Evolutionary conservation across 768 basidiomycete species (phyloP).

Genomic region (Boletus vermiculosoides): DNA sequence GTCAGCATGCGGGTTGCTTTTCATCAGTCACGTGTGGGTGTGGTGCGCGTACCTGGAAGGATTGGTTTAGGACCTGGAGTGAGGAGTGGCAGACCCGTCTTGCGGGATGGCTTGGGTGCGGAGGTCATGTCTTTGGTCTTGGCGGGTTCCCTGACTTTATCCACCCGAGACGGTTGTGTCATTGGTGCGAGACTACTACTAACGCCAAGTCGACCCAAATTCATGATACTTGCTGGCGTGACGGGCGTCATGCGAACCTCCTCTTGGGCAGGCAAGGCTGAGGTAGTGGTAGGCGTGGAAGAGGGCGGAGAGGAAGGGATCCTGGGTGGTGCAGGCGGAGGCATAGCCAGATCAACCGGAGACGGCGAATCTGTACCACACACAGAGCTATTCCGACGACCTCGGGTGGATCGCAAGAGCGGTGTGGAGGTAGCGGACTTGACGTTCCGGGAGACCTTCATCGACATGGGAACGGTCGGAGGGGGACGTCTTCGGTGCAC

Average conservation of each 20-base stretch:
- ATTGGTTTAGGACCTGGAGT: conserved; percentile 69
- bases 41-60: conserved; percentile 55
- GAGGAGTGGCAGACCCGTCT: conserved; percentile 33
- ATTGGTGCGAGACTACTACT: conserved; percentile 43
- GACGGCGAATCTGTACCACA: conserved; percentile 67
- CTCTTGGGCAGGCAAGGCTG: conserved; percentile 13
- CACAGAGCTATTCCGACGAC: conserved; percentile 42
- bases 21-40: background rate
- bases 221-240: conserved; percentile 92
- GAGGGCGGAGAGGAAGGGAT: conserved; percentile 17
- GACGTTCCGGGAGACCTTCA: conserved; percentile 25
- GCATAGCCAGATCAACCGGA: conserved; percentile 87
- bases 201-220: conserved; percentile 64
- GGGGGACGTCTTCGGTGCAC: conserved; percentile 54
- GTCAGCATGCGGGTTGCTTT: conserved; percentile 2
- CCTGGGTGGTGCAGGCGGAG: conserved; percentile 68
- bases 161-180: conserved; percentile 16
- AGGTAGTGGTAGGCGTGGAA: background rate
- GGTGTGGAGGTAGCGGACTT: conserved; percentile 64
- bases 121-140: conserved; percentile 29
- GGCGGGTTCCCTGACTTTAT: conserved; percentile 31
- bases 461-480: conserved; percentile 33
- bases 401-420: conserved; percentile 46
- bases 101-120: conserved; percentile 27
- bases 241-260: conserved; percentile 61